Conservation (phyloP, 2,329 filamentous ascomycete species). For the Alternaria metachromatica region DNA sequence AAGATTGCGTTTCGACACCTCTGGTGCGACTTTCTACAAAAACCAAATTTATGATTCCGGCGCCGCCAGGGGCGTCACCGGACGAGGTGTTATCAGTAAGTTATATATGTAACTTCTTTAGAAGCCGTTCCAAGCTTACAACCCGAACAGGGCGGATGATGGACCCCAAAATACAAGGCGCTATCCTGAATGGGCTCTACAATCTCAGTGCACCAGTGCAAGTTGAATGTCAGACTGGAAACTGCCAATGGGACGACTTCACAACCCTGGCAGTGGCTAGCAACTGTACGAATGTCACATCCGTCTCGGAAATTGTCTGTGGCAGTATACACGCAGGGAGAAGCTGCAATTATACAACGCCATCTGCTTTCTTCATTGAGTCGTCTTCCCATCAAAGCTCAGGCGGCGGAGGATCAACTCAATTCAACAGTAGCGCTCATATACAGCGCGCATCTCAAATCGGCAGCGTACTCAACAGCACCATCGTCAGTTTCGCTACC, state of each 20-base stretch:
- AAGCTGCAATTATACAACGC: neutral
- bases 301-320: rapidly evolving
- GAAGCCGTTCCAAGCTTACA: neutral
- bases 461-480: neutral
- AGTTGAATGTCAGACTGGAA: conserved; percentile 1
- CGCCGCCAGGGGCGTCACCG: neutral
- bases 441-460: neutral
- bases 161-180: conserved; percentile 4
- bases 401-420: neutral
- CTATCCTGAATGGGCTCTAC: conserved; percentile 1
- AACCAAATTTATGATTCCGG: neutral
- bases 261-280: conserved; percentile 2
- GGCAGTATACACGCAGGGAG: neutral
- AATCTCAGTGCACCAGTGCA: conserved; percentile 3
- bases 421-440: neutral
- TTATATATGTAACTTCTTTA: too few species aligned
- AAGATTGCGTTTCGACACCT: neutral
- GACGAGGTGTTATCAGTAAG: too few species aligned
- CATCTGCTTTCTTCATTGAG: neutral
- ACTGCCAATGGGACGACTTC: conserved; percentile 2
- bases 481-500: neutral
- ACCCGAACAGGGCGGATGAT: neutral
- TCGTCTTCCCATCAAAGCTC: neutral
- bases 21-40: neutral
- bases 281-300: neutral